Evolutionary conservation across 2,329 filamentous ascomycete species (phyloP).

Genomic region (Endothia cerciana): DNA sequence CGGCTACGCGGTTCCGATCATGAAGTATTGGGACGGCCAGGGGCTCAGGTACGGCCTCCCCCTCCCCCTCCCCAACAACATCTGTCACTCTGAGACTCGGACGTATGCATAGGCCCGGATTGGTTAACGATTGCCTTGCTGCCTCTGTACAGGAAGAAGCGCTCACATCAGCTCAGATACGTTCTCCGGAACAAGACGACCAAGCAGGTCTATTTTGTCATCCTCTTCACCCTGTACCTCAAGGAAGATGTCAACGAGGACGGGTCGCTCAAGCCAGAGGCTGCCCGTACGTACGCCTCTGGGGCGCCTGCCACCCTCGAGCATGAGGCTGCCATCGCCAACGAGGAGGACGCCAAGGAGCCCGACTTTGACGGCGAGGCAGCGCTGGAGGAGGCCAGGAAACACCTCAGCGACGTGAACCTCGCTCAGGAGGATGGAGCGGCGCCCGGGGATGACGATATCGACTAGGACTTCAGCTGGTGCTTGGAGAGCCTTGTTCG

Average conservation of each 20-base stretch:
- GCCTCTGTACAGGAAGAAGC: constrained; percentile 46
- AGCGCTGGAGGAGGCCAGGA: constrained; percentile 45
- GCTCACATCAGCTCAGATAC: constrained; percentile 87
- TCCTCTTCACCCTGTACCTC: constrained; percentile 78
- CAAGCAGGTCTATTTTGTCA: constrained; percentile 75
- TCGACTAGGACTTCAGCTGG: constrained; percentile 27
- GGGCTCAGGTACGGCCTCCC: constrained; percentile 61
- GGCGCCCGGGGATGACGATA: constrained; percentile 26
- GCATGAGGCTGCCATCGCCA: constrained; percentile 33
- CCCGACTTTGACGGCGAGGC: constrained; percentile 39
- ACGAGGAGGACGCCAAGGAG: constrained; percentile 31
- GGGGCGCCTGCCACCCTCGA: constrained; percentile 36
- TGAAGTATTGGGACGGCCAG: constrained; percentile 82
- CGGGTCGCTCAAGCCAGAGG: constrained; percentile 54
- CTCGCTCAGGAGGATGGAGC: constrained; percentile 32
- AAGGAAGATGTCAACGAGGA: constrained; percentile 67
- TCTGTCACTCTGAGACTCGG: constrained; percentile 30
- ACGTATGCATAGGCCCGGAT: constrained; percentile 28
- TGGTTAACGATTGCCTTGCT: constrained; percentile 31
- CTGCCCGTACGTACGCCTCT: constrained; percentile 35
- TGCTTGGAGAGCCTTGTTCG: neutral
- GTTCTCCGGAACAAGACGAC: constrained; percentile 82
- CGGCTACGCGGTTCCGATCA: constrained; percentile 72
- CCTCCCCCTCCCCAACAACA: neutral
- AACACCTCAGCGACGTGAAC: constrained; percentile 39